Base-by-base conservation (phyloP, 2,329 filamentous ascomycete genomes). In the Aspergillus persii region DNA sequence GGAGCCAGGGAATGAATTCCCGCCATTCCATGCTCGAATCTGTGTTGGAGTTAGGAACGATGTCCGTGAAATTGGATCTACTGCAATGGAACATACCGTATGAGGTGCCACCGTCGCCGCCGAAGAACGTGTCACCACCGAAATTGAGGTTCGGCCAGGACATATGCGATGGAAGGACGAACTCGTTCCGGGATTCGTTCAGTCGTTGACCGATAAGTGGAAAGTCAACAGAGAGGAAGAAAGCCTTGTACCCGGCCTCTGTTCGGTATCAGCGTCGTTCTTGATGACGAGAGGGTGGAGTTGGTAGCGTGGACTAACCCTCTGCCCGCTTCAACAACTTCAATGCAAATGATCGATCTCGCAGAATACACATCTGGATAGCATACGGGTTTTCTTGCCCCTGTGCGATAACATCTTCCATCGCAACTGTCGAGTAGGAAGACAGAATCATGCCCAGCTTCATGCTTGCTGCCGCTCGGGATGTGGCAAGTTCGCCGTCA, bases 151-250 rank as follows among this genome's bases (percentile, higher is more conserved):
- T 80, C 6, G 76, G 76, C 57, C 71, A 77, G 15, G 60, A 65
- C 53, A 80, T 68, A 31, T 71, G 69, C 5, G 71, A 66, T 0
- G 80, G 80, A n/a, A 81, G 68, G 5, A 64, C 63, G 68, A 84
- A 84, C 50, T 79, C 74, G 60, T 83, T 83, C 2, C 81, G 76
- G 60, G 77, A 77, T 63, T 85, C 81, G 50, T 82, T 80, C 30
- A 81, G 73, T 0, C 83, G 74, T 8, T 77, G 73, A 0, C 82
- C 83, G 0, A 84, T 73, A 3, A 82, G 74, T 0, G 83, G 82
- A 0, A 76, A 75, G 63, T 85, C 83, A 3, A 83, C 80, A 0
- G 82, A 81, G 3, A 86, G 66, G 44, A 85, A 76, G 3, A 85
- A 69, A 0, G 82, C 82, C 59, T 79, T 79, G 66, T 80, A 83